Evolutionary conservation across 106 monocot genomes (phyloP).

Genomic region (Dendrobium huoshanense): DNA sequence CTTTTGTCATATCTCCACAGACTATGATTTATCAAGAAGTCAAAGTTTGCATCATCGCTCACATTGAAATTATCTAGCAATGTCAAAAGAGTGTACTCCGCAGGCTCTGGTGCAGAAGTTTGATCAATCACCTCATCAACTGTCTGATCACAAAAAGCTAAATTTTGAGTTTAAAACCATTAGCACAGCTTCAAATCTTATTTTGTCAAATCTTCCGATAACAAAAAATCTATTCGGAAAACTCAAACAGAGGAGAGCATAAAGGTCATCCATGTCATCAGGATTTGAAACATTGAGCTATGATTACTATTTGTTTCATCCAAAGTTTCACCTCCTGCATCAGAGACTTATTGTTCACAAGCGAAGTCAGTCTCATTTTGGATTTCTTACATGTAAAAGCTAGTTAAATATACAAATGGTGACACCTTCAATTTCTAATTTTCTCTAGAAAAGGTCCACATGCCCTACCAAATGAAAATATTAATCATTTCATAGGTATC

Average conservation of each 20-base stretch:
- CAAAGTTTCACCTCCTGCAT: constrained; percentile 79
- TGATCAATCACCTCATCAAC: constrained; percentile 85
- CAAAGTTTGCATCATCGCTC: constrained; percentile 44
- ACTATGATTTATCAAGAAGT: constrained; percentile 68
- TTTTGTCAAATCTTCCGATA: background rate
- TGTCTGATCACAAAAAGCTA: constrained; percentile 34
- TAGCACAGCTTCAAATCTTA: background rate
- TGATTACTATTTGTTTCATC: constrained; percentile 9
- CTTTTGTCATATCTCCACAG: constrained; percentile 94
- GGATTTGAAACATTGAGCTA: constrained; percentile 63
- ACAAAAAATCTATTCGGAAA: background rate
- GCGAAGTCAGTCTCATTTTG: background rate
- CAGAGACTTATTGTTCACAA: constrained; percentile 51
- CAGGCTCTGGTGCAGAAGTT: constrained; percentile 41
- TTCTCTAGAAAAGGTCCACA: constrained; percentile 80
- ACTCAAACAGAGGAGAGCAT: constrained; percentile 90
- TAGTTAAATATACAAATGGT: background rate
- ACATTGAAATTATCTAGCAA: constrained; percentile 58
- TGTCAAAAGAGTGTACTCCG: constrained; percentile 58
- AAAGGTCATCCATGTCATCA: constrained; percentile 81
- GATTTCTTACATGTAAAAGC: background rate
- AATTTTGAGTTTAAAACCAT: background rate
- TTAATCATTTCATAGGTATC: background rate
- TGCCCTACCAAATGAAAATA: constrained; percentile 34
- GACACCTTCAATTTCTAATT: constrained; percentile 65